These are phyloP conservation scores for Marchantia polymorpha DNA, from an alignment of 225 moss, liverwort and hornwort species.

Conservation along the genomic window DNA sequence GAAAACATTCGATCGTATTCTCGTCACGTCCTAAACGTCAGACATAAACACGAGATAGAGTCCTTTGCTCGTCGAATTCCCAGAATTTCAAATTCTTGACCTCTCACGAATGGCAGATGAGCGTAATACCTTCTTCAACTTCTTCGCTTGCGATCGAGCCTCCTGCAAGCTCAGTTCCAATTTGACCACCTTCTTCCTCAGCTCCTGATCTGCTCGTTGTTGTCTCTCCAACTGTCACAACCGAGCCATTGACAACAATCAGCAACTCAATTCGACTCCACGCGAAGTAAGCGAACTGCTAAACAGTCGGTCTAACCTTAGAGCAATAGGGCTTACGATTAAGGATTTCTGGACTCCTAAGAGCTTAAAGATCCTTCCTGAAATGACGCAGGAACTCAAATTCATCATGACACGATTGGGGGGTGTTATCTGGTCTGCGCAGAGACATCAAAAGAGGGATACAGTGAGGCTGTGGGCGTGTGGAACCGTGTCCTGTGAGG, in stretches of 20 bases:
- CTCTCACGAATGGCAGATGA: background rate
- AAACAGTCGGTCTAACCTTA: too few relatives aligned
- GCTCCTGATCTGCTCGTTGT: slow-evolving; percentile 24
- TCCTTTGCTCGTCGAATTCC: too few relatives aligned
- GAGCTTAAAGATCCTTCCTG: too few relatives aligned
- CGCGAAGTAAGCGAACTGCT: too few relatives aligned
- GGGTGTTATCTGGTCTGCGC: too few relatives aligned
- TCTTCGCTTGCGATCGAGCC: slow-evolving; percentile 30
- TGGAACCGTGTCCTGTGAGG: background rate
- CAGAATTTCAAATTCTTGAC: background rate
- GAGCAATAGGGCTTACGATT: too few relatives aligned
- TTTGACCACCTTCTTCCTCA: slow-evolving; percentile 22
- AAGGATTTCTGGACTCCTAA: too few relatives aligned
- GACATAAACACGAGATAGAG: too few relatives aligned
- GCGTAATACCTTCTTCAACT: slow-evolving; percentile 26
- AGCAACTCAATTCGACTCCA: background rate
- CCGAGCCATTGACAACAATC: background rate
- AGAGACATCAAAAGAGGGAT: too few relatives aligned
- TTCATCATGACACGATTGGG: too few relatives aligned
- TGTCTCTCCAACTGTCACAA: slow-evolving; percentile 28
- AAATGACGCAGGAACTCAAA: too few relatives aligned
- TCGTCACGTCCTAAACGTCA: background rate
- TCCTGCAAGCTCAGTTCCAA: slow-evolving; percentile 36
- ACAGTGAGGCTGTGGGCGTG: background rate
- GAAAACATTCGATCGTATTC: background rate